phyloP scores from a whole-genome alignment of 805 yeast species.

The Yarrowia osloensis region DNA sequence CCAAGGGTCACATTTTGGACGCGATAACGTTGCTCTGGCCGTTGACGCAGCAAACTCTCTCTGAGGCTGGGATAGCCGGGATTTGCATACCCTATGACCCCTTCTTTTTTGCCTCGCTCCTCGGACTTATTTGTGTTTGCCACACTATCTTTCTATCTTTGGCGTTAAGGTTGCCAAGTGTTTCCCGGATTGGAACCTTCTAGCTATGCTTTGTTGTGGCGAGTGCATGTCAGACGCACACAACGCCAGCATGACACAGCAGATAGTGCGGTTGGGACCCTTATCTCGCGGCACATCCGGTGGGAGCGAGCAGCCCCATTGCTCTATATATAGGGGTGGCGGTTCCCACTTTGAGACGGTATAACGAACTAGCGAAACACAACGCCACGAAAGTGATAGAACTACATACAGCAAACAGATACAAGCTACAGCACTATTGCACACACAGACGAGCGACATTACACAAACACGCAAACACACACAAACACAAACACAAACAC shows the following conservation, averaged over 20 bases:
- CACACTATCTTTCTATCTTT: conserved; percentile 3
- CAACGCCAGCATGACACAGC: conserved; percentile 21
- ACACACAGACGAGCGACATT: neutral
- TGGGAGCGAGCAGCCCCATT: neutral
- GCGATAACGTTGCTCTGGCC: neutral
- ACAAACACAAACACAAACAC: conserved; percentile 21
- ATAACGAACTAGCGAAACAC: conserved; percentile 28
- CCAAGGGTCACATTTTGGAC: neutral
- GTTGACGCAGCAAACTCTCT: neutral
- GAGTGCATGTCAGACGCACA: conserved; percentile 11
- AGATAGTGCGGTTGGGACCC: conserved; percentile 20
- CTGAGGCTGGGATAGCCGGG: neutral
- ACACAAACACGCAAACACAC: neutral
- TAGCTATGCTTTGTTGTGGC: conserved; percentile 22
- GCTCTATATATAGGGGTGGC: conserved; percentile 15
- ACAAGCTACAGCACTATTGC: neutral
- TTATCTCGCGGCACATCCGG: conserved; percentile 28
- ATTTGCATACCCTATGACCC: conserved; percentile 6
- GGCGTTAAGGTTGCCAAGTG: neutral
- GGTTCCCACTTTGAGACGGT: neutral
- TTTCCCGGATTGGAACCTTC: conserved; percentile 30
- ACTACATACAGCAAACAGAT: neutral
- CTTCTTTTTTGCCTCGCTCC: neutral
- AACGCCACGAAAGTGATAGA: neutral
- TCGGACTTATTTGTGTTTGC: neutral